Base-by-base conservation (phyloP, 768 basidiomycete species). In the Obba rivulosa region DNA sequence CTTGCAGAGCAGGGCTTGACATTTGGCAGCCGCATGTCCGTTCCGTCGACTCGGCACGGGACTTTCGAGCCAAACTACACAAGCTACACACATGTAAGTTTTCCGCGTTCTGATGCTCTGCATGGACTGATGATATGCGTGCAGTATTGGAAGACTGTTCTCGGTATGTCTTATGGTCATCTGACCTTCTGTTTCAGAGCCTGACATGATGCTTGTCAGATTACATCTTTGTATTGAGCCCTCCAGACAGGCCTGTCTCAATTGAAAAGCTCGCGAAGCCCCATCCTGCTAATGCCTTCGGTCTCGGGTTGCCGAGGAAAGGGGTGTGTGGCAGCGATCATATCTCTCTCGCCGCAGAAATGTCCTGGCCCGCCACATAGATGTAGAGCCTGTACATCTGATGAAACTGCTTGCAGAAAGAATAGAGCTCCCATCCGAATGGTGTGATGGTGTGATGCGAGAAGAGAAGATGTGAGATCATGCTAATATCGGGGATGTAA, bases 261-360 rank as follows among this genome's bases (percentile, higher is more conserved):
- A 66, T 88, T 34, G 61, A 66, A 24, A 74, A 79, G 10, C 68
- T 94, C 22, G 77, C 91, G 9, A 63, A 76, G 22, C 83, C 88
- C 13, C 85, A 83, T 58, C 62, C 56, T 21, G 73, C 73, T 24
- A 68, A 77, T 43, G 75, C 80, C 43, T 72, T 96, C 20, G 75
- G 71, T 8, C 73, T 74, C 4, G 95, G 93, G 4, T 68, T 98
- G 25, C 94, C 95, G n/a, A 73, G 80, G 59, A 78, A 78, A 54
- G 80, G 78, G 13, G 69, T 95, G 40, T 87, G 85, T 58, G 88
- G 87, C 9, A 89, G 86, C 57, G 95, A 97, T 66, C 95, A 96
- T 61, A 73, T 91, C 49, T 85, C 86, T 2, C 71, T 98, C 11
- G 81, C 79, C 25, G 80, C 79, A 2, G 85, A 90, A 54, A 62